These are phyloP conservation scores for Blepharisma japonicum DNA, from an alignment of 73 alveolate genomes.

Conservation along the genomic window DNA sequence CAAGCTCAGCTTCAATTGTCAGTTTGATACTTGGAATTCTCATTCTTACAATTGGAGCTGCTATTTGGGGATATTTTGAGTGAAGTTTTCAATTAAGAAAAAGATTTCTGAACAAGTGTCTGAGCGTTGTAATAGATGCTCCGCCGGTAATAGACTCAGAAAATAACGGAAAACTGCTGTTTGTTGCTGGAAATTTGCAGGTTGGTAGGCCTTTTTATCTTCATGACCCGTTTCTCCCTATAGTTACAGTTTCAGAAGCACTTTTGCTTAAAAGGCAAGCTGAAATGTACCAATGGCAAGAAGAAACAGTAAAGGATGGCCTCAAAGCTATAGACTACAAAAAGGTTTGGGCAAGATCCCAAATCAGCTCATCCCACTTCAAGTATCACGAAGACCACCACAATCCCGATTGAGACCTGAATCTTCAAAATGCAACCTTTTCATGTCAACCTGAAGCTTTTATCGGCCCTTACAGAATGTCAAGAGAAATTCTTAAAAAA, in stretches of 20 bases:
- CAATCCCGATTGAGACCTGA: not conserved
- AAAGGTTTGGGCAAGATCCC: not conserved
- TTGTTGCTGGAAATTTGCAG: not conserved
- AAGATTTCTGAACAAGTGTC: constrained; percentile 3
- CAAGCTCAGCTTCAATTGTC: too few species aligned
- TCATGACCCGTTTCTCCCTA: not conserved
- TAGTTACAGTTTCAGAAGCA: not conserved
- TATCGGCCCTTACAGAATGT: not conserved
- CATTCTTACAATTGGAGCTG: too few species aligned
- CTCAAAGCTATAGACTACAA: not conserved
- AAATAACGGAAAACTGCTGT: not conserved
- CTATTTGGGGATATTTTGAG: not conserved
- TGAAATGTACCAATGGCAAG: not conserved
- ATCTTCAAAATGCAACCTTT: not conserved
- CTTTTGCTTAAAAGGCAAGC: not conserved
- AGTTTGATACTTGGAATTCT: too few species aligned
- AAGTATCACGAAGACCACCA: not conserved
- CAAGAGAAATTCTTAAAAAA: not conserved
- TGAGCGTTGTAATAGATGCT: not conserved
- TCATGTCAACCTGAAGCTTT: not conserved
- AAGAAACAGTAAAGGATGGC: not conserved
- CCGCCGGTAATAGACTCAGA: not conserved
- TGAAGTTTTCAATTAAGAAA: not conserved
- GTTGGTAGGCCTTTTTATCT: not conserved
- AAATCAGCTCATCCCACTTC: not conserved